Evolutionary conservation across 306 rosid species (phyloP), one percentile per base, ranked within the genome.

Genomic region (Carpinus viminea): DNA sequence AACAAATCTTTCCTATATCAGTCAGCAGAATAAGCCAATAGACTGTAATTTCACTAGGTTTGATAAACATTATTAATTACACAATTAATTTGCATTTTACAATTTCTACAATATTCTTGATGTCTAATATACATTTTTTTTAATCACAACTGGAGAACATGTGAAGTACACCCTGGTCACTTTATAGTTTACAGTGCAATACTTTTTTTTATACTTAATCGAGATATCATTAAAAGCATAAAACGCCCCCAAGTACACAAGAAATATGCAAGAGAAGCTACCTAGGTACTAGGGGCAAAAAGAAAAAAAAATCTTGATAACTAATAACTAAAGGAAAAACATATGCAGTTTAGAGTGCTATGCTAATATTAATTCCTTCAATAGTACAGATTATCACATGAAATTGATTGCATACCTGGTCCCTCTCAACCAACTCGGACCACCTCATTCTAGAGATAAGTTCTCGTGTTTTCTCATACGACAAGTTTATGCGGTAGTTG

Each of bases 401-500:
- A 45, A 52, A 26, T 54, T 59, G 78, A 16, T 62, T 24, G 74
- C 66, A 74, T 84, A 94, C 98, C 98, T 92, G 98, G 83, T 94
- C 98, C 64, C 76, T 88, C 84, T 91, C 97, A 50, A 81, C 20
- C 88, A 94, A 85, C 74, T 78, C 83, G 45, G 88, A 81, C 98
- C 97, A 94, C 38, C 87, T 81, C 84, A 83, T 92, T 82, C 81
- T 88, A 73, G 90, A 86, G 72, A 94, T 87, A 56, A 88, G 90
- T 68, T 87, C 94, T 86, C 82, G 87, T 52, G 97, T 86, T 84
- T 86, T 86, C 78, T 89, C 92, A 85, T 88, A 88, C 12, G 97
- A 66, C 86, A 92, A 75, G 83, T 87, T 91, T 85, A 94, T 78
- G 7, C 98, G 96, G 85, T 94, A 94, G 74, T 94, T 94, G 83